phyloP scores from a whole-genome alignment of 2,329 filamentous ascomycete species.

The Diaporthe longicolla region DNA sequence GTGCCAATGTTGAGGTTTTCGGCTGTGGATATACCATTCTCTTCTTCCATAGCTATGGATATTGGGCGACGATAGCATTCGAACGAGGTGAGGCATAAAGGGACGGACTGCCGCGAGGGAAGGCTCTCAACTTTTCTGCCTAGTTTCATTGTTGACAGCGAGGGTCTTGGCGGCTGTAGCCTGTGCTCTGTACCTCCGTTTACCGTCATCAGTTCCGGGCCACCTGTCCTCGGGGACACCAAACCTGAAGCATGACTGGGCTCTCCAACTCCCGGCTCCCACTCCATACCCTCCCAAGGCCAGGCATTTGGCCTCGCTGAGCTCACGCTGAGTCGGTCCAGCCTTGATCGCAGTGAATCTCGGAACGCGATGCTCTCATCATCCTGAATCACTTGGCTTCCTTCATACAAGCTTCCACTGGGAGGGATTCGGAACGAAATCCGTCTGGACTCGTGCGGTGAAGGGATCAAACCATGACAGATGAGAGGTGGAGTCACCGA shows the following conservation, averaged over 20 bases:
- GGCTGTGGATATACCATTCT: background rate
- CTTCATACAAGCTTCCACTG: background rate
- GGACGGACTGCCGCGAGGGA: background rate
- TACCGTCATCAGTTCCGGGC: background rate
- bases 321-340: constrained; percentile 18
- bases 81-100: background rate
- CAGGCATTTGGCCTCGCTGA: background rate
- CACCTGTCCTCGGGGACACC: constrained; percentile 8
- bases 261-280: background rate
- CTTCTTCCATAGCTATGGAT: background rate
- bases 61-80: constrained; percentile 26
- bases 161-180: background rate
- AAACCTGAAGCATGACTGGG: background rate
- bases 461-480: constrained; percentile 31
- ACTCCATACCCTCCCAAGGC: constrained; percentile 6
- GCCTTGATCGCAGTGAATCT: constrained; percentile 3
- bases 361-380: background rate
- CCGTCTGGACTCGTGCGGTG: background rate
- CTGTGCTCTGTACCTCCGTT: background rate
- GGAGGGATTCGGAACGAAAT: background rate
- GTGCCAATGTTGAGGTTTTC: background rate
- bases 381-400: background rate
- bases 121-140: background rate
- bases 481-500: constrained; percentile 30
- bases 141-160: background rate